Evolutionary conservation across 176 grass and related monocot species (phyloP), one percentile per base, ranked within the genome.

Genomic region (Phragmites australis): DNA sequence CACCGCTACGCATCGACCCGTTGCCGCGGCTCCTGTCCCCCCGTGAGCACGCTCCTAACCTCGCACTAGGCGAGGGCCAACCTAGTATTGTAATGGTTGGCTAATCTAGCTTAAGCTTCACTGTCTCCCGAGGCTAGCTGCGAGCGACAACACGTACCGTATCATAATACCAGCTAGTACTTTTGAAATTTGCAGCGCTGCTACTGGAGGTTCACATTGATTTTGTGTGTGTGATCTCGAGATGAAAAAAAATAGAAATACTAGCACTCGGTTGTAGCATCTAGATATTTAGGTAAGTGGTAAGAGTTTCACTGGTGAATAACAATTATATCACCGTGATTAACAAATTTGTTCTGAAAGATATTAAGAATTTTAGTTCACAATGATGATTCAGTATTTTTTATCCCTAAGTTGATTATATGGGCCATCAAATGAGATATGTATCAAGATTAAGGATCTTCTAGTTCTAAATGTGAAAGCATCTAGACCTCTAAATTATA

Each of bases 21-120:
- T 67, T 40, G 67, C 85, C n/a, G n/a, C 29, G 48, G 74, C 80
- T 72, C 16, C 7, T 83, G 86, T 79, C 48, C 74, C 86, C 85
- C 74, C 5, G 0, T 72, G 72, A 41, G 15, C 79, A 42, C 65
- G 21, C 30, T 73, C 79, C 16, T 39, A 55, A 88, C 74, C 86
- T 6, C 23, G 1, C 64, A 59, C 78, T 58, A 37, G 48, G 59
- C 25, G 17, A 77, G 25, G 32, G 49, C 49, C 19, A 57, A 19
- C 39, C 39, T 16, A 53, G 6, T 21, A 77, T 70, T 59, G 27
- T 37, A 82, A 30, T 82, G 65, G n/a, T n/a, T n/a, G n/a, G 13
- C 54, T 81, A 62, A 76, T 60, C 78, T 71, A 53, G 10, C 52
- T 68, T 68, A 68, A 22, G 29, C 56, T 58, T 75, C 13, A 5